Conservation (phyloP, 257 asterid genomes). For the Coffea canephora region DNA sequence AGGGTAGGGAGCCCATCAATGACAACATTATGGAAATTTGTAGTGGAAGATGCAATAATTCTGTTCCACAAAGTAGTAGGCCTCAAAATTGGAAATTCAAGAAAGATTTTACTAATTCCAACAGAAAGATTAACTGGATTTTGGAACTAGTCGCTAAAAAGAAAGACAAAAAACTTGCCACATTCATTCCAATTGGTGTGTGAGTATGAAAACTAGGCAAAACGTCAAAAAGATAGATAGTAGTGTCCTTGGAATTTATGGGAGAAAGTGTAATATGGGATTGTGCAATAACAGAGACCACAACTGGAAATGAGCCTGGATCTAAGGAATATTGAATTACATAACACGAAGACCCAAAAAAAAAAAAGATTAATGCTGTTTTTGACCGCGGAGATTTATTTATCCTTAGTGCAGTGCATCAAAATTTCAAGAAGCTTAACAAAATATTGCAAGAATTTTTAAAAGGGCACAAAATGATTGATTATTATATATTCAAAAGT, state of each 20-base stretch:
- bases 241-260: neutral
- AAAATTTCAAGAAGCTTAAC: neutral
- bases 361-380: neutral
- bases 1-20: neutral
- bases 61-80: neutral
- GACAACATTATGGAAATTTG: neutral
- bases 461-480: neutral
- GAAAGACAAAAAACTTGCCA: neutral
- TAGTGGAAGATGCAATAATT: neutral
- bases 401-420: neutral
- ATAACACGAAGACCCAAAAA: neutral
- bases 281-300: neutral
- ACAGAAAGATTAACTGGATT: neutral
- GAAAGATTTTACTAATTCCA: neutral
- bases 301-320: conserved; percentile 12
- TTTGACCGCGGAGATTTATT: neutral
- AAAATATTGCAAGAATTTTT: neutral
- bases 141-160: neutral
- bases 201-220: neutral
- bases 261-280: conserved; percentile 14
- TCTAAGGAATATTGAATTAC: neutral
- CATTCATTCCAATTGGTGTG: neutral
- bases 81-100: neutral
- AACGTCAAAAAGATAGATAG: neutral
- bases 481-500: neutral